Evolutionary conservation across 257 asterid genomes (phyloP).

Genomic region (Schizonepeta tenuifolia): DNA sequence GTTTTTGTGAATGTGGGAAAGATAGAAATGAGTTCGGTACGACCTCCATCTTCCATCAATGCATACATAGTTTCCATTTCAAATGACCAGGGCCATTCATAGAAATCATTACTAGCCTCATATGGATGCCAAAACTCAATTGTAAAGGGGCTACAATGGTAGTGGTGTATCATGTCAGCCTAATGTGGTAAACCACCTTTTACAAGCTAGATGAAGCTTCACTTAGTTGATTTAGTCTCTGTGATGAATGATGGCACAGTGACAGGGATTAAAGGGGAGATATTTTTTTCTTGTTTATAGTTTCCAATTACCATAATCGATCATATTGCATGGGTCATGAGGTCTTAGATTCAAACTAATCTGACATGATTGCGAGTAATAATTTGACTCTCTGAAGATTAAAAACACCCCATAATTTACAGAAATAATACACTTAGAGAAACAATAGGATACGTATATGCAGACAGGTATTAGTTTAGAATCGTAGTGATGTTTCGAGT

Average conservation of each 20-base stretch:
- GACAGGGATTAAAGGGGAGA: no score
- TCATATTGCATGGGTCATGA: not conserved
- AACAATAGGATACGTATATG: not conserved
- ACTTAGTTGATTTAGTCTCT: not conserved
- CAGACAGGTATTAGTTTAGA: not conserved
- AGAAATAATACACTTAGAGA: not conserved
- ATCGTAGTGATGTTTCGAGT: not conserved
- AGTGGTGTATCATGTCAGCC: conserved; percentile 4
- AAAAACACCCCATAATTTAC: not conserved
- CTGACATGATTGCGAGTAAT: not conserved
- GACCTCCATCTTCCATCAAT: not conserved
- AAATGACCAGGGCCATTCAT: not conserved
- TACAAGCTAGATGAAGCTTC: not conserved
- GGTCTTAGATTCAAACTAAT: not conserved
- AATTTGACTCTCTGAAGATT: not conserved
- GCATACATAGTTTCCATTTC: conserved; percentile 1
- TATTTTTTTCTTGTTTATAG: not conserved
- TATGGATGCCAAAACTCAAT: not conserved
- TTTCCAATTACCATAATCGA: not conserved
- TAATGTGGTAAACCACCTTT: not conserved
- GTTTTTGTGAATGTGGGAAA: not conserved
- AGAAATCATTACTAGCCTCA: not conserved
- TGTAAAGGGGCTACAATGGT: conserved; percentile 9
- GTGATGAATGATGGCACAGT: not conserved
- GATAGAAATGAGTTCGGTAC: not conserved